phyloP scores from a whole-genome alignment of 139 green algal genomes.

The Chlamydomonas incerta region DNA sequence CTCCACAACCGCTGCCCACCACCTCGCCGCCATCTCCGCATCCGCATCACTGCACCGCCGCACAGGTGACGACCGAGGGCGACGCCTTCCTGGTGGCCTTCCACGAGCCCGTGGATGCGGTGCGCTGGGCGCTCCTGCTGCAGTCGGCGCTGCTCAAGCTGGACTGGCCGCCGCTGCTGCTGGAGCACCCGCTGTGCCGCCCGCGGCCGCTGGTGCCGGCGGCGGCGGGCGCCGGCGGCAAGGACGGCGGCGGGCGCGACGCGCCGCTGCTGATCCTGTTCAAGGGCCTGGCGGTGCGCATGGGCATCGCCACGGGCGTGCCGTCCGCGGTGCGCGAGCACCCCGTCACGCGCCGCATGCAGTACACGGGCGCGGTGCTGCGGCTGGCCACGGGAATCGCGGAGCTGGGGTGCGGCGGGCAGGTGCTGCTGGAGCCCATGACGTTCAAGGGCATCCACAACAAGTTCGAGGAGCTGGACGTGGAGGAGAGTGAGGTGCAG shows the following conservation, averaged over 20 bases:
- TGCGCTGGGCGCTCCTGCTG: slow-evolving; percentile 31
- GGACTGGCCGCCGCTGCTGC: slow-evolving; percentile 33
- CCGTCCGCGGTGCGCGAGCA: slow-evolving; percentile 16
- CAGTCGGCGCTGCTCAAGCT: slow-evolving; percentile 36
- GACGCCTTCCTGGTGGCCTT: slow-evolving; percentile 39
- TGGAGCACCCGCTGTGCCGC: slow-evolving; percentile 32
- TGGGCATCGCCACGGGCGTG: slow-evolving; percentile 34
- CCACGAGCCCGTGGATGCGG: slow-evolving; percentile 34
- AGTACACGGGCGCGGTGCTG: slow-evolving; percentile 38
- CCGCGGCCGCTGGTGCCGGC: slow-evolving; percentile 27
- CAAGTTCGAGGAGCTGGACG: slow-evolving; percentile 40
- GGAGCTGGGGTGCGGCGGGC: slow-evolving; percentile 1
- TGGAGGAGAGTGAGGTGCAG: slow-evolving; percentile 29
- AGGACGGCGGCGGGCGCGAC: neutral
- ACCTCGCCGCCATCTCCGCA: too few species aligned
- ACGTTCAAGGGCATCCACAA: slow-evolving; percentile 42
- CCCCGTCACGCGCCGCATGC: slow-evolving; percentile 33
- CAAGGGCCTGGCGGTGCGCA: slow-evolving; percentile 30
- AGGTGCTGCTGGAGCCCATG: slow-evolving; percentile 36
- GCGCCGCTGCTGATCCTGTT: slow-evolving; percentile 23
- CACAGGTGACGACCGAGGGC: slow-evolving; percentile 22
- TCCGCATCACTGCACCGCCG: neutral
- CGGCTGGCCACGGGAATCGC: slow-evolving; percentile 34
- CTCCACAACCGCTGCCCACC: too few species aligned
- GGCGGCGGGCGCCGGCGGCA: neutral